Percentiles rank a stretch among this genome's conserved stretches.
Conservation (phyloP, 352 stramenopile genomes). For the Blastocystis sp. region DNA sequence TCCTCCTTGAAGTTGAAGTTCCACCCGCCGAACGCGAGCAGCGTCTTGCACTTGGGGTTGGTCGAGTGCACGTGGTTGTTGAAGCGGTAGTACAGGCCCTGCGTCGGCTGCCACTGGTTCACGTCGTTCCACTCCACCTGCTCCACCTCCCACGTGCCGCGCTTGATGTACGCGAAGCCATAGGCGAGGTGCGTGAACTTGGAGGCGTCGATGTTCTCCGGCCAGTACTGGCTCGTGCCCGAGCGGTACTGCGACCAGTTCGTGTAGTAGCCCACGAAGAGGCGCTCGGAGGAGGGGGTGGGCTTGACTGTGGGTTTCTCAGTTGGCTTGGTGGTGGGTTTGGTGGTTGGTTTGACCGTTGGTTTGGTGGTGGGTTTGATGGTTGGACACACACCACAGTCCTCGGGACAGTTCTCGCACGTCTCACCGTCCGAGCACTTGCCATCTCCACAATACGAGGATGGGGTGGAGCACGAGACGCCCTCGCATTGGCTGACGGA, state of each 20-base stretch:
- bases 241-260: constrained; percentile 61
- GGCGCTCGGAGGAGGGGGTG: not conserved
- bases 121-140: constrained; percentile 64
- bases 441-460: constrained; percentile 58
- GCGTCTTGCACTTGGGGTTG: constrained; percentile 57
- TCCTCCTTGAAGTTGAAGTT: constrained; percentile 66
- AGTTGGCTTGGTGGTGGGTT: constrained; percentile 26
- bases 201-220: constrained; percentile 48
- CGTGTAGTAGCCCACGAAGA: constrained; percentile 53
- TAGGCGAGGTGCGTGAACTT: constrained; percentile 58
- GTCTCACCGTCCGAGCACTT: constrained; percentile 25
- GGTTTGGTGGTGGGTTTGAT: constrained; percentile 15
- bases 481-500: constrained; percentile 7
- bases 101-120: constrained; percentile 50
- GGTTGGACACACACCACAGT: constrained; percentile 58
- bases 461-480: not conserved
- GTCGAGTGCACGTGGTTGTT: constrained; percentile 29
- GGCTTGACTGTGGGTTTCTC: constrained; percentile 15
- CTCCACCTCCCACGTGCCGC: constrained; percentile 48
- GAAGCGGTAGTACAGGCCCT: constrained; percentile 59
- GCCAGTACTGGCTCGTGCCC: constrained; percentile 40
- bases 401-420: constrained; percentile 56
- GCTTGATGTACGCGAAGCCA: constrained; percentile 51
- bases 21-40: constrained; percentile 58
- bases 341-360: constrained; percentile 6